These are phyloP conservation scores for Populus ilicifolia DNA, from an alignment of 345 rosid genomes.

Conservation along the genomic window DNA sequence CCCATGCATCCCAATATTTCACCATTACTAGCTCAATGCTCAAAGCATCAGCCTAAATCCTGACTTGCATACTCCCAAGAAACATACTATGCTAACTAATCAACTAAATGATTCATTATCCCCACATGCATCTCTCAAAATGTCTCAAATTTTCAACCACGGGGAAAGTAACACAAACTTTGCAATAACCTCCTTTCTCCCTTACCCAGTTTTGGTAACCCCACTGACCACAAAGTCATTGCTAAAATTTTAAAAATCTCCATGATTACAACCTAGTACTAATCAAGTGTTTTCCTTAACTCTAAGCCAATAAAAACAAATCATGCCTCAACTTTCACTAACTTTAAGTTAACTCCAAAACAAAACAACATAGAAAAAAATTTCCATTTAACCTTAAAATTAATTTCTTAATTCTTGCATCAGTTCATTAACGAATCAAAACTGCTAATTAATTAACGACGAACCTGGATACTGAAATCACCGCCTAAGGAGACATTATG, in stretches of 20 bases:
- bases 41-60: background rate
- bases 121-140: background rate
- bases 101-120: background rate
- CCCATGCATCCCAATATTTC: background rate
- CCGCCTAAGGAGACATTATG: constrained; percentile 92
- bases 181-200: background rate
- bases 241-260: background rate
- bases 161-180: background rate
- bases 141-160: background rate
- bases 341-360: background rate
- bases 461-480: constrained; percentile 95
- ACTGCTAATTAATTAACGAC: background rate
- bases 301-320: background rate
- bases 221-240: background rate
- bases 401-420: background rate
- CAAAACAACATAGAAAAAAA: background rate
- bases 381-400: background rate
- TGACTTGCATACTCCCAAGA: background rate
- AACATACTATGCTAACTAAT: background rate
- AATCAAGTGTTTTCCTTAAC: background rate
- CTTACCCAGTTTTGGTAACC: background rate
- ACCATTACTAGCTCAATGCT: background rate
- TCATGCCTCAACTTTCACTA: background rate
- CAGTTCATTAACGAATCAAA: background rate
- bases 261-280: background rate